Conservation (phyloP, 176 grass and related monocot species). For the Rhynchospora breviuscula region DNA sequence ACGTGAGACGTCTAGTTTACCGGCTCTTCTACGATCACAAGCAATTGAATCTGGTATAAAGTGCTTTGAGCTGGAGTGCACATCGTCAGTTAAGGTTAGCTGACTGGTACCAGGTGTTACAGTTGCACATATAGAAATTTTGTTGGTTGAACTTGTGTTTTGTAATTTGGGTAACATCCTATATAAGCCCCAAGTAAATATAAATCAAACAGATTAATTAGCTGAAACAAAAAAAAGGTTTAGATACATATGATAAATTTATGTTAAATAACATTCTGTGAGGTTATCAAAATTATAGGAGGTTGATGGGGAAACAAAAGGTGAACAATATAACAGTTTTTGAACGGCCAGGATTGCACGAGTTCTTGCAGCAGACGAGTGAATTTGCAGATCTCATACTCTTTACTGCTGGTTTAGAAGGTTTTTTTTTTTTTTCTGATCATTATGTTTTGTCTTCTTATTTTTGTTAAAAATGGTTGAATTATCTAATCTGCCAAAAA, state of each 20-base stretch:
- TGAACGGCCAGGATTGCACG: conserved; percentile 91
- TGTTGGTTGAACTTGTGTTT: neutral
- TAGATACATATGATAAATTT: neutral
- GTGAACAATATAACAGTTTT: conserved; percentile 95
- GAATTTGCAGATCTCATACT: conserved; percentile 98
- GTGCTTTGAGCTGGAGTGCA: conserved; percentile 93
- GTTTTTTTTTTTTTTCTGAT: conserved; percentile 37
- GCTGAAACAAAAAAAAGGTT: neutral
- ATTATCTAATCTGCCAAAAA: neutral
- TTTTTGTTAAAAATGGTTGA: neutral
- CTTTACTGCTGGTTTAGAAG: conserved; percentile 98
- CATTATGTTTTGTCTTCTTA: conserved; percentile 16
- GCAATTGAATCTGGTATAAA: conserved; percentile 86
- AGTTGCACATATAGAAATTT: neutral
- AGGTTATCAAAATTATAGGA: conserved; percentile 47
- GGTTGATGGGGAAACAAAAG: conserved; percentile 76
- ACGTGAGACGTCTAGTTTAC: conserved; percentile 87
- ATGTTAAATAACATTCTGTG: conserved; percentile 32
- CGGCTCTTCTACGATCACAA: conserved; percentile 62
- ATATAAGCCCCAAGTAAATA: neutral
- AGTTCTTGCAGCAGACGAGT: conserved; percentile 76
- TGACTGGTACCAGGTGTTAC: neutral
- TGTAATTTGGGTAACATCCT: neutral
- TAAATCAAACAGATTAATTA: neutral
- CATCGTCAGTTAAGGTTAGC: conserved; percentile 71